Conservation (phyloP, 331 rosid genomes). For the Acacia concinna region DNA sequence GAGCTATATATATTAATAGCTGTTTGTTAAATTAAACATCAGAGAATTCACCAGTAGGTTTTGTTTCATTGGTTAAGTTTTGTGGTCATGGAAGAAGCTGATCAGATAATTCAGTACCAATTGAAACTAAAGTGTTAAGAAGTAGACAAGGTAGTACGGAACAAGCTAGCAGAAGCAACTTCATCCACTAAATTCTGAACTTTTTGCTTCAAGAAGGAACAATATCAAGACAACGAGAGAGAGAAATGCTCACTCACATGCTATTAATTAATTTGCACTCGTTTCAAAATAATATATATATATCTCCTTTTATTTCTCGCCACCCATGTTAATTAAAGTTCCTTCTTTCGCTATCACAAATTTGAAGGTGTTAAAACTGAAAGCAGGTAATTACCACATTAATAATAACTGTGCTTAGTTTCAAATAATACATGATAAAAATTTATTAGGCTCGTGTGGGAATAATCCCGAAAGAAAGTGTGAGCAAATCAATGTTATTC, state of each 20-base stretch:
- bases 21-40: no score
- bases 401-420: conserved; percentile 6
- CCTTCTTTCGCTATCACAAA: neutral
- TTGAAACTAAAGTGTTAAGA: neutral
- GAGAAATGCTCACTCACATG: conserved; percentile 21
- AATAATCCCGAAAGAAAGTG: conserved; percentile 10
- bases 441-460: conserved; percentile 1
- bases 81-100: neutral
- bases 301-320: neutral
- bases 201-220: conserved; percentile 26
- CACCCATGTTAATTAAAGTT: neutral
- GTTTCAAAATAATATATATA: neutral
- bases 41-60: neutral
- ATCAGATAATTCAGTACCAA: neutral
- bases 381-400: neutral
- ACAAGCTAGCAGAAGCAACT: conserved; percentile 3
- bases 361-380: neutral
- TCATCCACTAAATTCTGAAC: conserved; percentile 11
- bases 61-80: neutral
- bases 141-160: neutral
- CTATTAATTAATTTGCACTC: neutral
- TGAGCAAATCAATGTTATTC: conserved; percentile 19
- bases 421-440: neutral
- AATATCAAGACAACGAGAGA: conserved; percentile 10
- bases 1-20: no score